A percentile compares a stretch with the other conserved stretches of the same genome.
Conservation (phyloP, 2,329 filamentous ascomycete genomes). For the Colletotrichum paranaense region DNA sequence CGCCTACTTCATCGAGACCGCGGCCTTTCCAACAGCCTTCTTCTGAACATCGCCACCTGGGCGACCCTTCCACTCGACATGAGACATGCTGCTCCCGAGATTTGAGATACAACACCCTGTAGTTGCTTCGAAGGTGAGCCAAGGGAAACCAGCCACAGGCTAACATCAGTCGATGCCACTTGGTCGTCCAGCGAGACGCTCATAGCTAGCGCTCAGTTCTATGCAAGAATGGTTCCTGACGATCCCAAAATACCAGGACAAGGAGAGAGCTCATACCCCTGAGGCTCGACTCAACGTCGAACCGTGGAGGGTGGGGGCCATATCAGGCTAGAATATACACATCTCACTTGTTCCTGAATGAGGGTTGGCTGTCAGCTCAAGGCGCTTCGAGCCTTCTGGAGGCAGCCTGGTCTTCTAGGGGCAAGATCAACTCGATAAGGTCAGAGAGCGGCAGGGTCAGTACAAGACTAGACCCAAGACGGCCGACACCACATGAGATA, state of each 20-base stretch:
- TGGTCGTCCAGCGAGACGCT: slow-evolving; percentile 16
- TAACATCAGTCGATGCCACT: background rate
- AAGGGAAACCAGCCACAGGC: slow-evolving; percentile 5
- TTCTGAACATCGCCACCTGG: background rate
- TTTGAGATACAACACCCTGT: background rate
- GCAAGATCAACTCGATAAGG: slow-evolving; percentile 9
- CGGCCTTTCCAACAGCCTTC: background rate
- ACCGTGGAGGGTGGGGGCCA: slow-evolving; percentile 1
- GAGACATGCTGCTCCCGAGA: background rate
- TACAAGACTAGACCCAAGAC: slow-evolving; percentile 8
- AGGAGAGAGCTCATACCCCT: background rate
- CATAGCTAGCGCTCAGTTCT: slow-evolving; percentile 10
- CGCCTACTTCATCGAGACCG: background rate
- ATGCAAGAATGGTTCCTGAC: background rate
- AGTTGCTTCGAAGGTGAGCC: background rate
- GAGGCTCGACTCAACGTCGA: background rate
- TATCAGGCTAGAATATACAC: background rate
- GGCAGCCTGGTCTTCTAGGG: slow-evolving; percentile 14
- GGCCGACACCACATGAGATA: slow-evolving; percentile 1
- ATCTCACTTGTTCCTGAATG: slow-evolving; percentile 17
- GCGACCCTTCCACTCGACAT: background rate
- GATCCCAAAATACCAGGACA: background rate
- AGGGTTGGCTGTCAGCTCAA: background rate
- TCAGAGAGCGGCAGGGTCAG: background rate
- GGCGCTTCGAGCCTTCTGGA: slow-evolving; percentile 9